Conservation (phyloP, 495 filamentous ascomycete species). For the Hyaloscypha variabilis region DNA sequence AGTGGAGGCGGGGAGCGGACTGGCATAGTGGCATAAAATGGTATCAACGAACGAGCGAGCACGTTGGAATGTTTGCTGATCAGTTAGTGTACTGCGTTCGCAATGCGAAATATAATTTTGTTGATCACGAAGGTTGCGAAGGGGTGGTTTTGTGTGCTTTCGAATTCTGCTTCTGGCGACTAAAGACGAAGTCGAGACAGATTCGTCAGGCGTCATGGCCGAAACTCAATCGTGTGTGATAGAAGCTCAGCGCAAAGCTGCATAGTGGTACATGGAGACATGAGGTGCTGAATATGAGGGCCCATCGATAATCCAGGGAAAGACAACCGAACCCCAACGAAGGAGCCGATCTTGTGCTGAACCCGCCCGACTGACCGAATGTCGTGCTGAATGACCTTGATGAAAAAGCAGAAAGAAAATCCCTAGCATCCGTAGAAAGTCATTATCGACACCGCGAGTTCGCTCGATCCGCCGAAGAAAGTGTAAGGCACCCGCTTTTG, state of each 20-base stretch:
- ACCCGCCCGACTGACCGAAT: slow-evolving; percentile 29
- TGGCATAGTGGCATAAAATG: slow-evolving; percentile 10
- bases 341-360: slow-evolving; percentile 28
- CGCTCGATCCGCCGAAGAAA: slow-evolving; percentile 32
- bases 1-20: slow-evolving; percentile 5
- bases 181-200: slow-evolving; percentile 32
- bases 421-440: slow-evolving; percentile 30
- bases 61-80: slow-evolving; percentile 6
- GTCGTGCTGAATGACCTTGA: slow-evolving; percentile 29
- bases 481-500: slow-evolving; percentile 29
- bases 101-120: slow-evolving; percentile 9
- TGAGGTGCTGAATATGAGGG: slow-evolving; percentile 34
- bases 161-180: slow-evolving; percentile 30
- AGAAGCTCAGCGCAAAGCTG: slow-evolving; percentile 31
- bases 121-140: slow-evolving; percentile 17
- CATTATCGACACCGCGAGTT: slow-evolving; percentile 26
- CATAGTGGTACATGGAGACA: slow-evolving; percentile 36
- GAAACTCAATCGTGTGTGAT: slow-evolving; percentile 22
- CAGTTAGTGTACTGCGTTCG: not conserved
- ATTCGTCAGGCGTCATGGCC: slow-evolving; percentile 23
- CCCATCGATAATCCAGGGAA: slow-evolving; percentile 20
- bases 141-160: slow-evolving; percentile 22
- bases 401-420: slow-evolving; percentile 31
- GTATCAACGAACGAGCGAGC: not conserved
- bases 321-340: slow-evolving; percentile 26